Evolutionary conservation across 495 filamentous ascomycete genomes (phyloP), one percentile per base, ranked within the genome.

Genomic region (Chaetomium fimeti): DNA sequence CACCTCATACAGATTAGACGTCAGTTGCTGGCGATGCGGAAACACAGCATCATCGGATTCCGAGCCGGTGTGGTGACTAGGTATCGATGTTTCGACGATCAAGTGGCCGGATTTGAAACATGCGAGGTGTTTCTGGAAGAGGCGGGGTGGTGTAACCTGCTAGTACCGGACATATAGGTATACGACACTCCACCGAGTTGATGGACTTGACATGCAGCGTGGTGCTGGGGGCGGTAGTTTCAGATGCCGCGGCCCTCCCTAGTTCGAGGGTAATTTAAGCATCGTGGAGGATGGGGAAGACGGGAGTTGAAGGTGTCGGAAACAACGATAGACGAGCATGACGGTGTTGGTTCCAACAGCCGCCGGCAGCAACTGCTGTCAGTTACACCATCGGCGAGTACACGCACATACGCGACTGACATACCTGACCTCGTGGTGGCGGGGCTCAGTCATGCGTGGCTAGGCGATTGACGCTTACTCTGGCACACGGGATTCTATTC

Each of bases 121-220:
- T 63, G 55, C 38, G 43, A 20, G 49, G 58, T 9, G 42, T n/a
- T 56, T 29, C 11, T 18, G 52, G 40, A 38, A 20, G 49, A 47
- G 60, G 45, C 49, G 22, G 49, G 16, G 49, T 43, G 38, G 60
- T 62, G 60, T 62, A 54, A 62, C 60, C 60, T 62, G 15, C 45
- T 24, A 9, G 32, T 36, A 36, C 32, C 32, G 32, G 3, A 36
- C 32, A 36, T 36, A 36, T 36, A 5, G 5, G 40, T 16, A 58
- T 20, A 18, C 4, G 16, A 54, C 51, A n/a, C n/a, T n/a, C 25
- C 27, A 24, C 27, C 3, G 16, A 40, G n/a, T 24, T 43, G 6
- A 27, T 25, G n/a, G 13, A 29, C 16, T 45, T 38, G 16, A 38
- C 32, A 56, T 56, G 29, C 51, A 53, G 15, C 25, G 20, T 61